These are phyloP conservation scores for Prasinococcaceae sp. DNA, from an alignment of 139 green algal genomes.

Conservation along the genomic window DNA sequence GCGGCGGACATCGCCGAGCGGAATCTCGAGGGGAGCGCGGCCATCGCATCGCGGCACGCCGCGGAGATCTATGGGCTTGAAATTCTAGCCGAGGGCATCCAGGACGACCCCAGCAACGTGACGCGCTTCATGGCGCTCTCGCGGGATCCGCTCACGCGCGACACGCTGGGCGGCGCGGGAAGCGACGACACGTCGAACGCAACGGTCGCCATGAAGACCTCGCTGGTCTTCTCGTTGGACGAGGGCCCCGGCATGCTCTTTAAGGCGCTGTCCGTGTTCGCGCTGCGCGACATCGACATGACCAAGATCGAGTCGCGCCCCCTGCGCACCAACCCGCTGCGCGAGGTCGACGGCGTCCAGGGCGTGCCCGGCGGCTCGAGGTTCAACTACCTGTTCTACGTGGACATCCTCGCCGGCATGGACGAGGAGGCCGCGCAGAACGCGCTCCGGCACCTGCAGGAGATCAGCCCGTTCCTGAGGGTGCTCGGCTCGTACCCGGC, in stretches of 20 bases:
- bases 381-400: constrained; percentile 97
- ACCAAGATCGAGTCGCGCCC: constrained; percentile 91
- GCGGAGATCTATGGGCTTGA: constrained; percentile 45
- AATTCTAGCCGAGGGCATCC: constrained; percentile 54
- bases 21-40: constrained; percentile 28
- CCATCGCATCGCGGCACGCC: constrained; percentile 47
- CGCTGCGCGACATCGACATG: constrained; percentile 89
- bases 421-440: constrained; percentile 65
- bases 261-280: constrained; percentile 90
- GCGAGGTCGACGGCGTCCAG: neutral
- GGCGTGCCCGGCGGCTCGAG: constrained; percentile 5
- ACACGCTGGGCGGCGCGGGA: no score
- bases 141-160: constrained; percentile 55
- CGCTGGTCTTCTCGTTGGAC: constrained; percentile 68
- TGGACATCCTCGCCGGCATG: constrained; percentile 81
- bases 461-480: constrained; percentile 76
- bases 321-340: constrained; percentile 53
- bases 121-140: constrained; percentile 86
- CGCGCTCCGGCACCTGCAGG: constrained; percentile 81
- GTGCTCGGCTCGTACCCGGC: constrained; percentile 86
- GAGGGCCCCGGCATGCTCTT: constrained; percentile 81
- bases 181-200: no score
- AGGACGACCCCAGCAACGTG: constrained; percentile 65
- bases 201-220: no score
- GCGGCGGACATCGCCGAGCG: constrained; percentile 44